A percentile compares a stretch with the other conserved stretches of the same genome.
Conservation (phyloP, 345 rosid genomes). For the Lepidium didymum region DNA sequence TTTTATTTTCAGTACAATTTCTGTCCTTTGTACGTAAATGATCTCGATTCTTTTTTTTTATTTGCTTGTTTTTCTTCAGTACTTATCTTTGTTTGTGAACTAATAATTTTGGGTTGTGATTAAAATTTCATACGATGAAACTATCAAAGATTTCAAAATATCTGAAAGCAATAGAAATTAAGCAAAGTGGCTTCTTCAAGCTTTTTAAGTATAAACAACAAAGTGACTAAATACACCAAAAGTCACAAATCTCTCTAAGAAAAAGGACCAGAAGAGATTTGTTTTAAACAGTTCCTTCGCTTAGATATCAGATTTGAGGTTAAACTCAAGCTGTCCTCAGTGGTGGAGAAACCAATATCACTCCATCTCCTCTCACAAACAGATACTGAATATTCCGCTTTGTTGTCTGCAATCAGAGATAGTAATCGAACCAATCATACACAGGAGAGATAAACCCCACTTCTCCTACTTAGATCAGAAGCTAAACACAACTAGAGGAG, state of each 20-base stretch:
- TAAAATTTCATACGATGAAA: neutral
- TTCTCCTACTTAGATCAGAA: neutral
- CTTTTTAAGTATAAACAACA: neutral
- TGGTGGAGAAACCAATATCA: slow-evolving; percentile 97
- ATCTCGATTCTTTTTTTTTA: neutral
- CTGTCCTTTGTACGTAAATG: slow-evolving; percentile 2
- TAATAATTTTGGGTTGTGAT: neutral
- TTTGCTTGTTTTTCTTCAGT: neutral
- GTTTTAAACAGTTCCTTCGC: neutral
- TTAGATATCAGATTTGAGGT: neutral
- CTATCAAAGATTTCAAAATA: neutral
- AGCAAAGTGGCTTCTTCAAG: slow-evolving; percentile 3
- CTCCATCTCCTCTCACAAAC: slow-evolving; percentile 98
- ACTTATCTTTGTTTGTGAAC: neutral
- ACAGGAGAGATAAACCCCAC: neutral
- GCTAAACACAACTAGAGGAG: neutral
- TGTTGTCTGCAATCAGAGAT: slow-evolving; percentile 54
- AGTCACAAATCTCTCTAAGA: neutral
- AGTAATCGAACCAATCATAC: neutral
- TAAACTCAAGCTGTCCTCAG: slow-evolving; percentile 64
- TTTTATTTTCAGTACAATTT: neutral
- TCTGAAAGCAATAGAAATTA: neutral
- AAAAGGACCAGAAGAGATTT: neutral
- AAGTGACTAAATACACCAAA: neutral
- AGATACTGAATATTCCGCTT: slow-evolving; percentile 79